phyloP scores from a whole-genome alignment of 768 basidiomycete species.

The Pisolithus sp. region DNA sequence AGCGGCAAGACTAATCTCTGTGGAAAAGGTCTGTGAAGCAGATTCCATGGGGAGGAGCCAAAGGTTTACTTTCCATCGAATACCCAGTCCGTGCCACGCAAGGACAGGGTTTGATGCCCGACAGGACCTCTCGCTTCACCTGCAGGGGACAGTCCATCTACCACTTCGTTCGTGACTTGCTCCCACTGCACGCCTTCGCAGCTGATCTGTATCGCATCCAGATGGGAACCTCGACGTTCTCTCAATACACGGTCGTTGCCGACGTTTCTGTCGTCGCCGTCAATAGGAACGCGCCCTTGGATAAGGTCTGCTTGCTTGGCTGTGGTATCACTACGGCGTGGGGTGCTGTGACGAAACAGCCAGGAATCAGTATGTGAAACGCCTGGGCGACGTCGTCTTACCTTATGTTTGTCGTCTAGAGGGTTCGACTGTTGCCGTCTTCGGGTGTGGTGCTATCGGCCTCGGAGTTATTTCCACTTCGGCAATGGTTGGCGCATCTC shows the following conservation, averaged over 20 bases:
- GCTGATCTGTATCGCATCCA: conserved; percentile 22
- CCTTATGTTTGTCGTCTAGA: conserved; percentile 34
- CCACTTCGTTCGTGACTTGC: conserved; percentile 70
- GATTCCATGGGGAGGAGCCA: neutral
- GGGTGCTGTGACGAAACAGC: conserved; percentile 91
- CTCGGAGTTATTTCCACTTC: conserved; percentile 87
- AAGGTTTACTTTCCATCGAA: neutral
- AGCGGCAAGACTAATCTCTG: conserved; percentile 99
- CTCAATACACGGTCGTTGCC: conserved; percentile 98
- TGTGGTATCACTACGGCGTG: conserved; percentile 98
- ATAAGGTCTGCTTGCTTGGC: conserved; percentile 95
- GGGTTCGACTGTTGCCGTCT: conserved; percentile 86
- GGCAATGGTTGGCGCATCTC: conserved; percentile 67
- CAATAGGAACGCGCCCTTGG: conserved; percentile 77
- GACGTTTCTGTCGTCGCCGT: conserved; percentile 96
- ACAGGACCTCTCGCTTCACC: conserved; percentile 81
- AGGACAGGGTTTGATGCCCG: conserved; percentile 93
- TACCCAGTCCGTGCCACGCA: conserved; percentile 80
- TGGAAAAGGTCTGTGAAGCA: conserved; percentile 59
- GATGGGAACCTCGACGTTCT: conserved; percentile 99
- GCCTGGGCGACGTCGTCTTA: neutral
- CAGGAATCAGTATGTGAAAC: conserved; percentile 61
- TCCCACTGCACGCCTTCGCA: neutral
- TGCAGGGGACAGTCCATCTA: conserved; percentile 80
- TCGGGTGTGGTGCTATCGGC: conserved; percentile 95